These are phyloP conservation scores for Meripilus lineatus DNA, from an alignment of 1,284 basidiomycete species.

Conservation along the genomic window DNA sequence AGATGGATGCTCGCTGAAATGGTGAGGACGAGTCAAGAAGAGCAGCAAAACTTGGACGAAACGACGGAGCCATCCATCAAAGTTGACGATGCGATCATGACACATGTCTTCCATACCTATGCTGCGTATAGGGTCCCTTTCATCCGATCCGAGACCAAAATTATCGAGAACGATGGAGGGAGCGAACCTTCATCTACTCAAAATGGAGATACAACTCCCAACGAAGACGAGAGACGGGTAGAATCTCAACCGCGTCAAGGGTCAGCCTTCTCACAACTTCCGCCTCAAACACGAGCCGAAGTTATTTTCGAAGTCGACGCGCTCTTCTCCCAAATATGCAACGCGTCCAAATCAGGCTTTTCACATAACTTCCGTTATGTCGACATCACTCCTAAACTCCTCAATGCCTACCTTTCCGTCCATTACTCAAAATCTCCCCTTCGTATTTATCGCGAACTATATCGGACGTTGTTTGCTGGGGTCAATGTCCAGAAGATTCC, in stretches of 20 bases:
- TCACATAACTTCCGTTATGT: slow-evolving; percentile 52
- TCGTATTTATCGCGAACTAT: slow-evolving; percentile 41
- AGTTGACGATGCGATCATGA: slow-evolving; percentile 74
- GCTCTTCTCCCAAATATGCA: slow-evolving; percentile 2
- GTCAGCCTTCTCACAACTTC: slow-evolving; percentile 46
- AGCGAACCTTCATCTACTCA: not conserved
- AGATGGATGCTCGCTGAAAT: slow-evolving; percentile 93
- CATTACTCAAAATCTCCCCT: slow-evolving; percentile 62
- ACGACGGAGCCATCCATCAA: slow-evolving; percentile 23
- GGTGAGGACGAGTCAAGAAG: slow-evolving; percentile 37
- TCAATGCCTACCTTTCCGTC: slow-evolving; percentile 83
- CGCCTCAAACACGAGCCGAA: slow-evolving; percentile 68
- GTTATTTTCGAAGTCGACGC: slow-evolving; percentile 36
- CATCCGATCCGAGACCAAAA: slow-evolving; percentile 40
- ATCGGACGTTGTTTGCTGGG: slow-evolving; percentile 42
- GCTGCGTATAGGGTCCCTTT: slow-evolving; percentile 76
- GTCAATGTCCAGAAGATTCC: slow-evolving; percentile 44
- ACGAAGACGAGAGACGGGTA: not conserved
- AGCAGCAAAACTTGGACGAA: too few relatives aligned
- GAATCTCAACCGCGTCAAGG: not conserved
- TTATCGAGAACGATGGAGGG: slow-evolving; percentile 19
- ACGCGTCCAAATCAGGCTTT: slow-evolving; percentile 1
- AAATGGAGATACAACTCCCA: not conserved
- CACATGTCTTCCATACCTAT: slow-evolving; percentile 86
- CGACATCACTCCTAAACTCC: slow-evolving; percentile 51